phyloP scores from a whole-genome alignment of 108 stramenopile species.

The Fistulifera solaris region DNA sequence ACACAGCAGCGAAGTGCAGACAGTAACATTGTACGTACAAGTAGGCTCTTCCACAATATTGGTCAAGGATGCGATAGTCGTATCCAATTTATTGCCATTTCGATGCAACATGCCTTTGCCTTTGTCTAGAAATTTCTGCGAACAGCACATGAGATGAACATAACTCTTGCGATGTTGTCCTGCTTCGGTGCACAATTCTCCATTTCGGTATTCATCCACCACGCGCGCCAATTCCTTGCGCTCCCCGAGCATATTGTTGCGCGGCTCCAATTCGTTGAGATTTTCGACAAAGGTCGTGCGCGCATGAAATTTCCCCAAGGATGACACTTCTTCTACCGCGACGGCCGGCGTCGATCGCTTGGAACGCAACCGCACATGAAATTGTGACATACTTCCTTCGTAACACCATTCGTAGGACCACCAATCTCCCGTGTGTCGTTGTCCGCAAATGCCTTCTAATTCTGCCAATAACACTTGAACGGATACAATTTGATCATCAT shows the following conservation, averaged over 20 bases:
- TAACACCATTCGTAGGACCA: slow-evolving; percentile 92
- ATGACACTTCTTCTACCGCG: slow-evolving; percentile 38
- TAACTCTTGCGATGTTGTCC: slow-evolving; percentile 32
- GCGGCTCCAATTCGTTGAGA: neutral
- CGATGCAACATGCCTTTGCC: slow-evolving; percentile 16
- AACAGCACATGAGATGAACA: slow-evolving; percentile 55
- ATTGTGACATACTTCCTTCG: slow-evolving; percentile 51
- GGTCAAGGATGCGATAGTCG: slow-evolving; percentile 18
- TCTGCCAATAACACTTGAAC: slow-evolving; percentile 7
- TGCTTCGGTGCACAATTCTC: slow-evolving; percentile 53
- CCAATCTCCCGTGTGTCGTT: slow-evolving; percentile 58
- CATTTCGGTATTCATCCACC: slow-evolving; percentile 28
- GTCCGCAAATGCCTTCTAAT: slow-evolving; percentile 53
- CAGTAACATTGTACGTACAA: slow-evolving; percentile 48
- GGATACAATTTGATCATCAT: too few relatives aligned
- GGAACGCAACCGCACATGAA: slow-evolving; percentile 47
- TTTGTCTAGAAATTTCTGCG: slow-evolving; percentile 25
- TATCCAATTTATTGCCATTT: slow-evolving; percentile 16
- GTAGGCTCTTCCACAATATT: slow-evolving; percentile 10
- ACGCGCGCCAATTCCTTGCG: slow-evolving; percentile 15
- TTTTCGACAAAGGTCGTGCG: slow-evolving; percentile 11
- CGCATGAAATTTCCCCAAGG: slow-evolving; percentile 39
- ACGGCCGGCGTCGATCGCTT: slow-evolving; percentile 4
- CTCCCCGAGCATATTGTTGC: slow-evolving; percentile 9
- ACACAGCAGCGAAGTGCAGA: slow-evolving; percentile 72